Percentiles rank a stretch among this genome's conserved stretches.
Evolutionary conservation across 106 monocot species (phyloP).

Genomic region (Iris macrosiphon): DNA sequence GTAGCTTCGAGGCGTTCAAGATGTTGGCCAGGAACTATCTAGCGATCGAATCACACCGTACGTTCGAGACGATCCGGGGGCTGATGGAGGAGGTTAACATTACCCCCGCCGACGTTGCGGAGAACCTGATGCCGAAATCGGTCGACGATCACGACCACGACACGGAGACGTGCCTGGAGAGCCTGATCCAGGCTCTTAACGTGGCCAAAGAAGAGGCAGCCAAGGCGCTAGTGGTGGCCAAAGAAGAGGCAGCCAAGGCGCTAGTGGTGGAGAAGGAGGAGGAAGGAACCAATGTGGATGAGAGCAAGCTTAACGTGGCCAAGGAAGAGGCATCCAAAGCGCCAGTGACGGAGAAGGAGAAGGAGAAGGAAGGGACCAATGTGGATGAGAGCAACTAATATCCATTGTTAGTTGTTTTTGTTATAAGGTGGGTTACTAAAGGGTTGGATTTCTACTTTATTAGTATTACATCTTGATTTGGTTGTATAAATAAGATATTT

Average conservation of each 20-base stretch:
- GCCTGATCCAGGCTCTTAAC: conserved; percentile 3
- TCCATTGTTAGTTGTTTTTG: too few relatives aligned
- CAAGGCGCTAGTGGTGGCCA: background rate
- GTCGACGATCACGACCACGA: background rate
- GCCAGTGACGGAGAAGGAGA: background rate
- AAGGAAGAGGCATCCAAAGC: background rate
- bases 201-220: background rate
- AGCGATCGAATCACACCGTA: background rate
- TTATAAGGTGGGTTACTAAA: too few relatives aligned
- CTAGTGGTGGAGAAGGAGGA: background rate
- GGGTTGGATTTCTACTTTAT: too few relatives aligned
- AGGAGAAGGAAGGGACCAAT: background rate
- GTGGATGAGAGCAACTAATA: too few relatives aligned
- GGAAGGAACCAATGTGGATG: background rate
- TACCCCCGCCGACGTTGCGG: conserved; percentile 36
- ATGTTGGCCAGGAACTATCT: conserved; percentile 16
- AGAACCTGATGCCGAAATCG: conserved; percentile 22
- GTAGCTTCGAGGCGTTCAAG: conserved; percentile 13
- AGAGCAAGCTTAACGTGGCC: too few relatives aligned
- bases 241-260: background rate
- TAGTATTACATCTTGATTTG: too few relatives aligned
- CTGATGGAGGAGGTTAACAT: conserved; percentile 19
- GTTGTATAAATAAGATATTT: too few relatives aligned
- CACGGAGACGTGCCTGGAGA: background rate
- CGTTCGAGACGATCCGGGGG: conserved; percentile 7